Conservation (phyloP, 75 land plant genomes). For the Larix kaempferi region DNA sequence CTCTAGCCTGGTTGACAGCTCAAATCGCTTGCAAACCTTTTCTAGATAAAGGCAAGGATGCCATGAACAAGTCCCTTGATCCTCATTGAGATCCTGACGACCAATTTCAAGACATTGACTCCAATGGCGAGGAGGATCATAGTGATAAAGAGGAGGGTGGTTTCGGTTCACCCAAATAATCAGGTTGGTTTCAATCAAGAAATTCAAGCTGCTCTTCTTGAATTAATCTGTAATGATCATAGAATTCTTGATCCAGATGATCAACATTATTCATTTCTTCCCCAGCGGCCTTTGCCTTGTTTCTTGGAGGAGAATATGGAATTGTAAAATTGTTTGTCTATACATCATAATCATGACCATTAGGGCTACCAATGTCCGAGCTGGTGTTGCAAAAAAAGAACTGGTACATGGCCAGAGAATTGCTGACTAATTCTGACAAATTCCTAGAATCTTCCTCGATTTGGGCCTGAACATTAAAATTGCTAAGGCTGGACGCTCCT, state of each 20-base stretch:
- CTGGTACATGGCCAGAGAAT: conserved; percentile 3
- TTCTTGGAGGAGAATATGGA: background rate
- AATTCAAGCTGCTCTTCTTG: background rate
- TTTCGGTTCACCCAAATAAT: background rate
- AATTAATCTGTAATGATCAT: too few species aligned
- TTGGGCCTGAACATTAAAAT: too few species aligned
- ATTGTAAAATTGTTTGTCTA: too few species aligned
- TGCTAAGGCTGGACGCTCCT: background rate
- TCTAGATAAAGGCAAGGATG: conserved; percentile 60
- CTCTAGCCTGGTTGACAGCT: conserved; percentile 65
- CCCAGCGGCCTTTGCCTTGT: background rate
- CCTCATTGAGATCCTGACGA: conserved; percentile 85
- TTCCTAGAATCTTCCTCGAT: too few species aligned
- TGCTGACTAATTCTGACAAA: background rate
- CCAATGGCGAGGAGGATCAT: too few species aligned
- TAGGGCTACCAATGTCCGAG: too few species aligned
- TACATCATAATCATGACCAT: too few species aligned
- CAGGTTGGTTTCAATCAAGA: background rate
- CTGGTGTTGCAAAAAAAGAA: background rate
- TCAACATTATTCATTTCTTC: too few species aligned
- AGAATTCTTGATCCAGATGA: too few species aligned
- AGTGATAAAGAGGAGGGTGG: background rate
- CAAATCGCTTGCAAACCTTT: conserved; percentile 84
- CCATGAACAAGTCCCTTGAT: conserved; percentile 59
- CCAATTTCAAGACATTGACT: background rate